phyloP scores from a whole-genome alignment of 2,329 filamentous ascomycete genomes.

The Trichoderma simmonsii region DNA sequence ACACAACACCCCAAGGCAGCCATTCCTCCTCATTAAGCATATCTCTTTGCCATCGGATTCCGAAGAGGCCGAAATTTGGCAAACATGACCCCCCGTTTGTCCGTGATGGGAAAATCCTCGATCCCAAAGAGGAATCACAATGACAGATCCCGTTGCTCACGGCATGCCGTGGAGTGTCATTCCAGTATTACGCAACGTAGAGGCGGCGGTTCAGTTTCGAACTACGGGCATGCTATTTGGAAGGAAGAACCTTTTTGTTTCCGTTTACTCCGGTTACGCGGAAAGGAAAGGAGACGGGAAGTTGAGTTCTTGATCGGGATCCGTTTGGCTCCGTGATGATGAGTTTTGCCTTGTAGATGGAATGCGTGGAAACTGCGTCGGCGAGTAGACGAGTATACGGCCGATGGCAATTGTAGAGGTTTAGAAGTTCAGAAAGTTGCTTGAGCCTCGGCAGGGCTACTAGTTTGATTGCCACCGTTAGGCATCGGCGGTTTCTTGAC shows the following conservation, averaged over 20 bases:
- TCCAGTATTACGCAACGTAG: neutral
- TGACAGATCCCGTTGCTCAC: neutral
- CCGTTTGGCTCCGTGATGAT: neutral
- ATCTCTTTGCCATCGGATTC: neutral
- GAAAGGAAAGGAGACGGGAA: neutral
- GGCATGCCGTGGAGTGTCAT: neutral
- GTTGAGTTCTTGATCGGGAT: neutral
- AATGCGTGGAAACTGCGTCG: neutral
- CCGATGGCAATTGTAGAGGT: neutral
- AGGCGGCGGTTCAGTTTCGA: neutral
- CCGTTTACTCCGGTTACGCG: neutral
- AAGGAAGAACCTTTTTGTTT: neutral
- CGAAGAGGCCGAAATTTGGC: neutral
- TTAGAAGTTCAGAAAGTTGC: neutral
- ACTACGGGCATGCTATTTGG: neutral
- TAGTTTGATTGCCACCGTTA: neutral
- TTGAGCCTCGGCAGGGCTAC: neutral
- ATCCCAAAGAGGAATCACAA: neutral
- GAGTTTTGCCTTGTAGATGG: neutral
- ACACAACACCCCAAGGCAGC: neutral
- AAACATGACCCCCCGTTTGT: neutral
- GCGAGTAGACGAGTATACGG: neutral
- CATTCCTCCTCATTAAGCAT: neutral
- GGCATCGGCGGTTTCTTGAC: neutral
- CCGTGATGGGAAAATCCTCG: neutral